These are phyloP conservation scores for Exserohilum rostratum DNA, from an alignment of 2,329 filamentous ascomycete species.

Conservation along the genomic window DNA sequence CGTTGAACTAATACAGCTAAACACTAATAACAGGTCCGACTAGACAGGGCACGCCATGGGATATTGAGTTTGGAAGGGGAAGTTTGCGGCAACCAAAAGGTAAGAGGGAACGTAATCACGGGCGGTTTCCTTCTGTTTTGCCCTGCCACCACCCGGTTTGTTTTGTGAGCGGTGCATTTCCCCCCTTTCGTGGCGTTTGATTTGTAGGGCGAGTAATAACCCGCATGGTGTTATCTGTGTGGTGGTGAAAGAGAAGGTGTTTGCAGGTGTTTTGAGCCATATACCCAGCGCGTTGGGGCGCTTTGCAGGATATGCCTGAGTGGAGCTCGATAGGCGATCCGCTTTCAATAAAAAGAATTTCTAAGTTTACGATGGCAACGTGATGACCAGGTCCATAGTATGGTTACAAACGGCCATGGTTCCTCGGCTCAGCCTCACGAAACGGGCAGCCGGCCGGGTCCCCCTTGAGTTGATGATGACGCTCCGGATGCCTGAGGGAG, in stretches of 20 bases:
- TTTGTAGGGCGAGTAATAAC: not conserved
- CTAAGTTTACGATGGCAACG: no score
- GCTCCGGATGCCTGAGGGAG: not conserved
- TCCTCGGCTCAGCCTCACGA: no score
- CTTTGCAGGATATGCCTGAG: not conserved
- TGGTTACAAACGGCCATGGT: no score
- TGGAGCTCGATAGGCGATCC: not conserved
- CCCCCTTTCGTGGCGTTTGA: not conserved
- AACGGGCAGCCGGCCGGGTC: no score
- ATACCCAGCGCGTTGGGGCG: constrained; percentile 12
- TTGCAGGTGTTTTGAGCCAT: constrained; percentile 3
- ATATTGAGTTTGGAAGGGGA: not conserved
- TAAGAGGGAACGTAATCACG: constrained; percentile 7
- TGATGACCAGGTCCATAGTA: no score
- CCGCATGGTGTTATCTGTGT: not conserved
- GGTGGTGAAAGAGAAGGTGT: not conserved
- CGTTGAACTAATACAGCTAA: constrained; percentile 9
- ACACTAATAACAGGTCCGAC: constrained; percentile 14
- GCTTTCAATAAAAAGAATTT: not conserved
- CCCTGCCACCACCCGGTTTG: constrained; percentile 2
- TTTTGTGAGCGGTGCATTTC: constrained; percentile 2
- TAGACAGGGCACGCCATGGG: not conserved
- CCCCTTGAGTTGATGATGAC: no score
- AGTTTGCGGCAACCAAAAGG: constrained; percentile 4
- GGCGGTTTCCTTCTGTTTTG: constrained; percentile 9